Evolutionary conservation across 495 filamentous ascomycete genomes (phyloP).

Genomic region (Xylaria venustula): DNA sequence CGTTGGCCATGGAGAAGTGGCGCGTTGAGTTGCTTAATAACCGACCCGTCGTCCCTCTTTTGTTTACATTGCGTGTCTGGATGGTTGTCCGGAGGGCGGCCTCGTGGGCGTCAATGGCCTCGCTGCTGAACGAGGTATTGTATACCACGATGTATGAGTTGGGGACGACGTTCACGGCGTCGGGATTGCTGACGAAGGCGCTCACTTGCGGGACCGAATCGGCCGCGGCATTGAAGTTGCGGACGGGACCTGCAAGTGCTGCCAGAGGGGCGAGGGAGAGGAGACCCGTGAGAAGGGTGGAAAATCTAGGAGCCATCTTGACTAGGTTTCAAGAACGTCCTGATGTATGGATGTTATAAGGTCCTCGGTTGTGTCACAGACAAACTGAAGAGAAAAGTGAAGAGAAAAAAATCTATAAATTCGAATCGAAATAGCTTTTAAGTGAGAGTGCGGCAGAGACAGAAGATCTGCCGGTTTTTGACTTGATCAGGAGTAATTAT

Average conservation of each 20-base stretch:
- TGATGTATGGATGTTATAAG: background rate
- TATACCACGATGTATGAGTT: constrained; percentile 53
- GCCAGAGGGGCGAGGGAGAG: constrained; percentile 30
- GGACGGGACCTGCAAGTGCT: constrained; percentile 19
- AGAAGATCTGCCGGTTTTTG: background rate
- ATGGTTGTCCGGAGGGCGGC: constrained; percentile 39
- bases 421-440: background rate
- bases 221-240: background rate
- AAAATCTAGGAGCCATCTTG: constrained; percentile 30
- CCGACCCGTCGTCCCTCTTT: constrained; percentile 40
- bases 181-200: constrained; percentile 44
- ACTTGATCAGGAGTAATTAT: background rate
- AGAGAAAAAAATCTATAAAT: background rate
- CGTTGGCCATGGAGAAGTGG: constrained; percentile 38
- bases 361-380: constrained; percentile 6
- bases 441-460: no score
- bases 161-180: constrained; percentile 37
- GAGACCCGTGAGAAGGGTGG: constrained; percentile 31
- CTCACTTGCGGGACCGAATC: constrained; percentile 33
- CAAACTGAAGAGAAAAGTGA: background rate
- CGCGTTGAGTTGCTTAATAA: constrained; percentile 41
- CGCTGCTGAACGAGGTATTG: constrained; percentile 42
- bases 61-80: constrained; percentile 47
- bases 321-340: background rate
- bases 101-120: constrained; percentile 40